These are phyloP conservation scores for Davidsoniella eucalypti DNA, from an alignment of 2,329 filamentous ascomycete species.

Conservation along the genomic window DNA sequence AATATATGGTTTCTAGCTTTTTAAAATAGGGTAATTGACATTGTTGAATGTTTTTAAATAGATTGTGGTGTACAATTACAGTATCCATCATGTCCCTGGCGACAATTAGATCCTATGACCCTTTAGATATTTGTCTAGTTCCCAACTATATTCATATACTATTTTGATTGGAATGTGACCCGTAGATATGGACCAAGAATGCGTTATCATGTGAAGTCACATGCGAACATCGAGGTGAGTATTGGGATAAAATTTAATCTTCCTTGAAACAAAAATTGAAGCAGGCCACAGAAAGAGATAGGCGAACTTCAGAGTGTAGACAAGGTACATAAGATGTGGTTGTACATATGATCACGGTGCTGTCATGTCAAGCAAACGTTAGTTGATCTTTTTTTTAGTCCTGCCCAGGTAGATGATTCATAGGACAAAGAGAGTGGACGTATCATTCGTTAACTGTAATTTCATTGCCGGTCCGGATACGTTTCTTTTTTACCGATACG, in stretches of 20 bases:
- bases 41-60: too few species aligned
- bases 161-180: constrained; percentile 33
- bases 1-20: too few species aligned
- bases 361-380: too few species aligned
- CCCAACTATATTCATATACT: too few species aligned
- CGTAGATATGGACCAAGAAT: constrained; percentile 53
- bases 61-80: too few species aligned
- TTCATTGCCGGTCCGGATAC: constrained; percentile 2
- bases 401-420: not conserved
- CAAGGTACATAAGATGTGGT: constrained; percentile 30
- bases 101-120: too few species aligned
- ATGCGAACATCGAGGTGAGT: constrained; percentile 43
- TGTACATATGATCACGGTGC: too few species aligned
- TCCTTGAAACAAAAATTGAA: constrained; percentile 75
- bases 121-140: too few species aligned
- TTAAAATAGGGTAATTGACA: too few species aligned
- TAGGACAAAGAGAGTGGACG: not conserved
- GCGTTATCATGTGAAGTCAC: constrained; percentile 17
- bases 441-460: constrained; percentile 1
- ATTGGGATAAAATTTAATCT: constrained; percentile 43
- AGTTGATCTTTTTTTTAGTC: too few species aligned
- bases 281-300: constrained; percentile 45
- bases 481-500: constrained; percentile 8
- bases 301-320: constrained; percentile 73
- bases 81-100: too few species aligned